Evolutionary conservation across 1,284 basidiomycete species (phyloP), one percentile per base, ranked within the genome.

Genomic region (Leccinum pachyderme): DNA sequence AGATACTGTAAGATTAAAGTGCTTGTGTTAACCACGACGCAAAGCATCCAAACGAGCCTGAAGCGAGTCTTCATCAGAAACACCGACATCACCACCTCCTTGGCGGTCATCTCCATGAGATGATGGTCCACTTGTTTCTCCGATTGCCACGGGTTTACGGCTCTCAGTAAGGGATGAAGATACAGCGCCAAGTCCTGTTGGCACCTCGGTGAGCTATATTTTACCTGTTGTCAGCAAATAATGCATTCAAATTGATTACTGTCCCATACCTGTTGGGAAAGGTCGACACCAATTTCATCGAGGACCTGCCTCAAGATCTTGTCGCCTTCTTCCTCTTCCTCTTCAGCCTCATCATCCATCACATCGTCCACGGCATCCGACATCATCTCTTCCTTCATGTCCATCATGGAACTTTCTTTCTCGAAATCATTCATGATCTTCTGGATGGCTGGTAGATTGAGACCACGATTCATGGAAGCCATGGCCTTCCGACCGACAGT

Each of bases 361-460:
- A 95, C 95, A 67, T 98, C 96, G 74, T 99, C 97, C 8, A 99
- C 91, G 1, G 95, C 91, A 59, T 99, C 97, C 37, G 90, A 93
- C 96, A 99, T 99, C 91, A 99, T 97, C 72, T 98, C 96, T 75
- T 98, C 97, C 75, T 98, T 99, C 97, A 99, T 99, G 73, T 99
- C 96, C 97, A 99, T 99, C 71, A 90, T 92, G 9, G 91, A 87
- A 60, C 89, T 96, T 75, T 99, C 97, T 66, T 88, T 90, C 77
- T 99, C 96, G 64, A 99, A 99, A 49, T 99, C 96, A 64, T 89
- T 91, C 90, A 99, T 95, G 69, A 99, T 98, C 52, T 86, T 85
- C 71, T 95, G 93, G 59, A 99, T 98, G 63, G 86, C 83, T 7
- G 97, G 96, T 11, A 99, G 82, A 72, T 99, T 99, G 64, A 99